These are phyloP conservation scores for Erythrophleum ivorense DNA, from an alignment of 331 rosid species.

Conservation along the genomic window DNA sequence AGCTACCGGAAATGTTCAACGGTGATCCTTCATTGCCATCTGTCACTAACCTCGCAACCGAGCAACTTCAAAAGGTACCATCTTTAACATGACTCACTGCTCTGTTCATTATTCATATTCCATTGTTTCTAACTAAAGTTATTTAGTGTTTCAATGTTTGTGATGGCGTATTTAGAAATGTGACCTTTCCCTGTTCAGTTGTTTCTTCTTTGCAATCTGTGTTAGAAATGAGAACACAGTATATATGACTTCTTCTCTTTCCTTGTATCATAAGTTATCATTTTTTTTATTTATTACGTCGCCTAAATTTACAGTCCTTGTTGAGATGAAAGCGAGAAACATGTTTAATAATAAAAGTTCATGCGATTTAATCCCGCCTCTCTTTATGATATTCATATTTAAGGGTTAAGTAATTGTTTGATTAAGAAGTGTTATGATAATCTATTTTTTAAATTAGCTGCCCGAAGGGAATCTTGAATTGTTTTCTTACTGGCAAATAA, in stretches of 20 bases:
- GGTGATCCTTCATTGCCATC: constrained; percentile 46
- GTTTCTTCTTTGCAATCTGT: not conserved
- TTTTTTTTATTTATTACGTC: not conserved
- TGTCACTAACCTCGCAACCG: constrained; percentile 45
- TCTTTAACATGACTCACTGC: not conserved
- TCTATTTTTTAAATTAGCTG: not conserved
- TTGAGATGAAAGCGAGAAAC: not conserved
- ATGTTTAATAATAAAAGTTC: not conserved
- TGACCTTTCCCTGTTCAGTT: constrained; percentile 15
- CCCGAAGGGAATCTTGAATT: not conserved
- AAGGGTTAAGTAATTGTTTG: not conserved
- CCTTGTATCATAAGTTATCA: constrained; percentile 55
- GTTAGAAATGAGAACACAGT: not conserved
- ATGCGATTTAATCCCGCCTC: constrained; percentile 3
- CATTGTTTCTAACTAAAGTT: not conserved
- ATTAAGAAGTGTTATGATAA: not conserved
- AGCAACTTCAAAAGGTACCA: constrained; percentile 63
- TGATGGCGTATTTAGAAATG: constrained; percentile 25
- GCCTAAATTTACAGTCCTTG: not conserved
- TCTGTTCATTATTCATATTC: constrained; percentile 25
- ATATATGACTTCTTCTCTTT: constrained; percentile 15
- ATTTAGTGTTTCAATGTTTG: not conserved
- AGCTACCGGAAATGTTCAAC: constrained; percentile 44
- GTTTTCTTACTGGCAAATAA: not conserved
- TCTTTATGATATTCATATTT: not conserved